Base-by-base conservation (phyloP, 2,329 filamentous ascomycete species). In the Calonectria multiphialidica region DNA sequence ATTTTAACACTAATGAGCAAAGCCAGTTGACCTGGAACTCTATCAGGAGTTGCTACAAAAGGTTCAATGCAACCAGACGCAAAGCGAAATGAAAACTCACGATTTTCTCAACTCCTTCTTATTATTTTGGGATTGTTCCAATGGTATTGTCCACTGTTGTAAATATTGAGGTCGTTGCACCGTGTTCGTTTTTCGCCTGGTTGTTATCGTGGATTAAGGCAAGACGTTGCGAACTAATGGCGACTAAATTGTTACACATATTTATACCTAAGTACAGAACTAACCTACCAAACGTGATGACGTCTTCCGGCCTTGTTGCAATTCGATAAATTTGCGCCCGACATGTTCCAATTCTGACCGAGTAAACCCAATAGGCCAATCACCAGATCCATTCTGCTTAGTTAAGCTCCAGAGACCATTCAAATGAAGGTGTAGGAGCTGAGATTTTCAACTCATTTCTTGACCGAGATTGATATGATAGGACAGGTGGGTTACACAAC, bases 391-490 rank as follows among this genome's bases (percentile, higher is more conserved):
- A 25, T 5, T 8, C 3, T 25, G 53, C 53, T 59, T 59, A 59
- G 35, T 59, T 59, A 59, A 59, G 33, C 15, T 12, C 4, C 13
- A 25, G 15, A 40, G 33, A 5, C 53, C 53, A 59, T 18, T 59
- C 3, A 59, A 25, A 40, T 25, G 8, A 59, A 25, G 37, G 28
- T 25, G 21, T 23, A 18, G 33, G 15, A 25, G 35, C 35, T 7
- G 21, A 16, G 13, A 59, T 59, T 59, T 59, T 59, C 53, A 59
- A 59, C 33, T 23, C n/a, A 25, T 3, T 25, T 16, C 33, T 37
- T 59, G 5, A 59, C 53, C 53, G 33, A 40, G 13, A 59, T 59
- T 40, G n/a, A 59, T 59, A 18, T 59, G 53, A 59, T 59, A 59
- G 53, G 53, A 8, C 5, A 6, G 9, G 13, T 1, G 6, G 35